Percentiles rank a stretch among this genome's conserved stretches.
phyloP scores from a whole-genome alignment of 2,329 filamentous ascomycete genomes.

The Berkeleyomyces rouxiae region DNA sequence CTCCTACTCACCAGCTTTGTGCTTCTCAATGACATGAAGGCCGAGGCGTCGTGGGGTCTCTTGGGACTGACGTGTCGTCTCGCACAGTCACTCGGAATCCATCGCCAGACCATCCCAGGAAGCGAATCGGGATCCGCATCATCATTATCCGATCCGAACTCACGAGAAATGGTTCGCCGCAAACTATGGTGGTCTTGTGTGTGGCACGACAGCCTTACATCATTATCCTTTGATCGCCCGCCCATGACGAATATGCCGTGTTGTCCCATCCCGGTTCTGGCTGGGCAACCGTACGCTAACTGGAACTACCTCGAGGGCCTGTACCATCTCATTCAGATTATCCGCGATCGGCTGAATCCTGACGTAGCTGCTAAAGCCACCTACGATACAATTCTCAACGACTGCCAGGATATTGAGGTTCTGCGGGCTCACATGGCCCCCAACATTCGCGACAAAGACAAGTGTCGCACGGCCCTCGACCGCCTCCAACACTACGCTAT shows the following conservation, averaged over 20 bases:
- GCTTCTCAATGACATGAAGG: slow-evolving; percentile 52
- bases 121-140: slow-evolving; percentile 25
- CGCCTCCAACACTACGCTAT: slow-evolving; percentile 48
- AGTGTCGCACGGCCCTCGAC: slow-evolving; percentile 47
- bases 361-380: slow-evolving; percentile 33
- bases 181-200: slow-evolving; percentile 48
- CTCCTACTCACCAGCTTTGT: slow-evolving; percentile 46
- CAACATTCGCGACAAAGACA: slow-evolving; percentile 41
- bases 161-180: slow-evolving; percentile 38
- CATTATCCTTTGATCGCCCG: slow-evolving; percentile 47
- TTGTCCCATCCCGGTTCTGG: slow-evolving; percentile 34
- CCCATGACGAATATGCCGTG: slow-evolving; percentile 46
- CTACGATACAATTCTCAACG: slow-evolving; percentile 39
- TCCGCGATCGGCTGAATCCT: slow-evolving; percentile 39
- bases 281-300: slow-evolving; percentile 28
- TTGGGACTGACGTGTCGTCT: slow-evolving; percentile 46
- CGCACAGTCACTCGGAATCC: slow-evolving; percentile 47
- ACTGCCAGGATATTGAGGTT: slow-evolving; percentile 38
- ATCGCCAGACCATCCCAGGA: slow-evolving; percentile 27
- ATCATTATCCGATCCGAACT: slow-evolving; percentile 22
- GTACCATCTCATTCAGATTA: slow-evolving; percentile 46
- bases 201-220: slow-evolving; percentile 51
- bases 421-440: slow-evolving; percentile 31
- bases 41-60: slow-evolving; percentile 49
- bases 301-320: slow-evolving; percentile 47